Evolutionary conservation across 106 monocot species (phyloP).

Genomic region (Iris macrosiphon): DNA sequence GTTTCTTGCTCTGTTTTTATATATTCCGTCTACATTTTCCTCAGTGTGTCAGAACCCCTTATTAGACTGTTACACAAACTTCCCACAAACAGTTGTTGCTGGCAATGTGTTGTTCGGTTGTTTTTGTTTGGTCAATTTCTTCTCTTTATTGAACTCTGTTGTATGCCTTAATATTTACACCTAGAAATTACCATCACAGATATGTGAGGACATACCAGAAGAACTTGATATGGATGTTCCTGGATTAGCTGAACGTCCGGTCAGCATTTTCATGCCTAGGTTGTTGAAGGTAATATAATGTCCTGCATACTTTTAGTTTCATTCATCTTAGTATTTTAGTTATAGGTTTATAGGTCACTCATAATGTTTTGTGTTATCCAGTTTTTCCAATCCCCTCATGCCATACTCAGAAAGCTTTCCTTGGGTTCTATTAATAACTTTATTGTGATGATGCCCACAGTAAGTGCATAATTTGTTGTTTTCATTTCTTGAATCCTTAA

Average conservation of each 20-base stretch:
- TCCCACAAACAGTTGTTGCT: too few species aligned
- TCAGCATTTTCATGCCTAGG: conserved; percentile 92
- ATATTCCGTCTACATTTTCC: too few species aligned
- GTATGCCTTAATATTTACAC: background rate
- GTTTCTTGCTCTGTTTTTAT: too few species aligned
- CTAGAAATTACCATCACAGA: conserved; percentile 27
- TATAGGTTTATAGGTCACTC: background rate
- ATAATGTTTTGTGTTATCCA: conserved; percentile 19
- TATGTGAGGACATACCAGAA: conserved; percentile 89
- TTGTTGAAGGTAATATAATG: conserved; percentile 64
- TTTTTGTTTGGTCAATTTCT: too few species aligned
- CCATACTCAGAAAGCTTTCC: conserved; percentile 69
- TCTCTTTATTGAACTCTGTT: too few species aligned
- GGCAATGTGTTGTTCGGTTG: background rate
- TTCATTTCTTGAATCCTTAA: conserved; percentile 1
- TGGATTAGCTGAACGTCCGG: conserved; percentile 78
- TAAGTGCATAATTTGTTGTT: conserved; percentile 36
- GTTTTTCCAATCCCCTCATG: conserved; percentile 95
- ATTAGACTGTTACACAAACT: too few species aligned
- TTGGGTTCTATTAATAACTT: conserved; percentile 94
- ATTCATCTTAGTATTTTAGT: too few species aligned
- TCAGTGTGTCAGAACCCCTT: too few species aligned
- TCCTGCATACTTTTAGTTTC: too few species aligned
- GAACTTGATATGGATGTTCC: conserved; percentile 94
- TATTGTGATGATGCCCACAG: conserved; percentile 82